Percentiles rank a stretch among this genome's conserved stretches.
phyloP scores from a whole-genome alignment of 78 protist species.

The Polysphondylium violaceum region DNA sequence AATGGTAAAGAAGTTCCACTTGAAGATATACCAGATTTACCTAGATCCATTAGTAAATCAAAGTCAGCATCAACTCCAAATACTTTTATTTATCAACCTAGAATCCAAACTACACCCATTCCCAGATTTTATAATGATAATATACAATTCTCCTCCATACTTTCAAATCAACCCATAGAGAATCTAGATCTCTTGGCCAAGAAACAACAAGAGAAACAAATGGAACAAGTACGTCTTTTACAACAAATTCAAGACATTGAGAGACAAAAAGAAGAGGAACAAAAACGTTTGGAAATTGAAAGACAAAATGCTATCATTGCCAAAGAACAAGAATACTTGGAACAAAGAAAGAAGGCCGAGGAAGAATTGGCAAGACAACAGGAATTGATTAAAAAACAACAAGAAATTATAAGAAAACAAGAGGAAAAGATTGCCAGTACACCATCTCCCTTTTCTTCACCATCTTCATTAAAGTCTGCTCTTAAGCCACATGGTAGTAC shows the following conservation, averaged over 20 bases:
- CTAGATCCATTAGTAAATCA: slow-evolving; percentile 11
- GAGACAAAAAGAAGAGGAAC: not conserved
- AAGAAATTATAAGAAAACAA: not conserved
- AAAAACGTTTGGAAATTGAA: too few species aligned
- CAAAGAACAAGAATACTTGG: too few species aligned
- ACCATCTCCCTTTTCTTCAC: not conserved
- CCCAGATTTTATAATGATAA: slow-evolving; percentile 21
- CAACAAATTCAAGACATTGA: not conserved
- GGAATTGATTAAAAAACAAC: too few species aligned
- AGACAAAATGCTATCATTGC: too few species aligned
- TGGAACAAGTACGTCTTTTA: not conserved
- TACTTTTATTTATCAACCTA: slow-evolving; percentile 35
- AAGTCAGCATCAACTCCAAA: not conserved
- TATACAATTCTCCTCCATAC: not conserved
- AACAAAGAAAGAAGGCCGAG: not conserved
- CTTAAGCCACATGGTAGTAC: slow-evolving; percentile 5
- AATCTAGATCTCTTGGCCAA: not conserved
- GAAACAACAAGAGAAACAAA: slow-evolving; percentile 9
- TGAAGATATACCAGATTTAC: slow-evolving; percentile 56
- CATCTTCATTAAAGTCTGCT: slow-evolving; percentile 25
- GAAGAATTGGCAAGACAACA: not conserved
- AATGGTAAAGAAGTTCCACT: too few species aligned
- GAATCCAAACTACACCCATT: not conserved
- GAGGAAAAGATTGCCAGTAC: not conserved
- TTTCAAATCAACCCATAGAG: slow-evolving; percentile 8